phyloP scores from a whole-genome alignment of 129 eudicot genomes.

The Flaveria linearis region DNA sequence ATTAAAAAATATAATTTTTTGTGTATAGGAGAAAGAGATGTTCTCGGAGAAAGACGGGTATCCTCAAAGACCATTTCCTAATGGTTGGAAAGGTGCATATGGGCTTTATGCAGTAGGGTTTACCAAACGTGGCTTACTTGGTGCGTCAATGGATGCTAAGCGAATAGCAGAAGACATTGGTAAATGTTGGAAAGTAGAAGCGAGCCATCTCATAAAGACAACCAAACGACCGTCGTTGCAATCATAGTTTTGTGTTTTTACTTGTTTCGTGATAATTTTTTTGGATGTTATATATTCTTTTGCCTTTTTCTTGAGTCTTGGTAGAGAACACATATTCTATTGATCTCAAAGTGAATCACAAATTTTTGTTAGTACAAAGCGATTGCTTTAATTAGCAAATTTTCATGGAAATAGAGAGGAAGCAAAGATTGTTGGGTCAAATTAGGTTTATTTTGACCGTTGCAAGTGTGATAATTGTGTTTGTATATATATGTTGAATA shows the following conservation, averaged over 20 bases:
- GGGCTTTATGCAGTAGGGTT: constrained; percentile 99
- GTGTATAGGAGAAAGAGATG: constrained; percentile 72
- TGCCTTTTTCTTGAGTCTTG: constrained; percentile 21
- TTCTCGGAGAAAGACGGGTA: constrained; percentile 86
- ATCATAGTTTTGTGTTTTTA: constrained; percentile 26
- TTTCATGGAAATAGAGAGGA: constrained; percentile 27
- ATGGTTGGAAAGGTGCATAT: constrained; percentile 88
- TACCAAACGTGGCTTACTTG: constrained; percentile 94
- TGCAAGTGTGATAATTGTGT: constrained; percentile 23
- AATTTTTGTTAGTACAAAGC: constrained; percentile 24
- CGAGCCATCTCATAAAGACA: constrained; percentile 34
- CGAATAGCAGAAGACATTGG: constrained; percentile 73
- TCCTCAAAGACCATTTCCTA: constrained; percentile 87
- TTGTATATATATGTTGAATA: constrained; percentile 12
- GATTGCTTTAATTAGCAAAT: constrained; percentile 28
- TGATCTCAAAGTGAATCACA: constrained; percentile 25
- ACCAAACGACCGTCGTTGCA: constrained; percentile 19
- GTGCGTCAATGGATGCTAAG: constrained; percentile 89
- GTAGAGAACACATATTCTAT: constrained; percentile 27
- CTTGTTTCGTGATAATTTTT: constrained; percentile 5
- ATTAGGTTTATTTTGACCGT: constrained; percentile 23
- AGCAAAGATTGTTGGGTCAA: constrained; percentile 17
- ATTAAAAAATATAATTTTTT: not conserved
- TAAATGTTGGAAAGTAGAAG: constrained; percentile 50
- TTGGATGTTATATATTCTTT: constrained; percentile 14